These are phyloP conservation scores for Entelexis paramagnoliae DNA, from an alignment of 1,139 yeast species.

Conservation along the genomic window DNA sequence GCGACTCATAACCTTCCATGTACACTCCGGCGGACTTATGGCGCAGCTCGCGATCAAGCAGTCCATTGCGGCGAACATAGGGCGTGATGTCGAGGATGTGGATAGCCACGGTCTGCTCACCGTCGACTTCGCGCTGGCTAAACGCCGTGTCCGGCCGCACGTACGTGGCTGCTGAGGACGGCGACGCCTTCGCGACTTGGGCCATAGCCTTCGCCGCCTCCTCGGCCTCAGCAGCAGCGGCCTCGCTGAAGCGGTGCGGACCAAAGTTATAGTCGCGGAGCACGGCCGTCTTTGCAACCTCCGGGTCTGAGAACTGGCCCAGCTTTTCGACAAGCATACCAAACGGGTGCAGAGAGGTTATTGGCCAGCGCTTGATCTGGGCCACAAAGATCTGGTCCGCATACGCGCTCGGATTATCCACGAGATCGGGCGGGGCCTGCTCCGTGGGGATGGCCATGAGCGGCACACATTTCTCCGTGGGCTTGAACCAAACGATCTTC, in stretches of 20 bases:
- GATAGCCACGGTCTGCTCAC: slow-evolving; percentile 60
- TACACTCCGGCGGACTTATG: slow-evolving; percentile 85
- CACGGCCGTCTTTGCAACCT: slow-evolving; percentile 79
- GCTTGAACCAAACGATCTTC: slow-evolving; percentile 97
- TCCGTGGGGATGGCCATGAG: slow-evolving; percentile 96
- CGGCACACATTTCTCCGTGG: slow-evolving; percentile 95
- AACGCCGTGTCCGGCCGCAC: slow-evolving; percentile 58
- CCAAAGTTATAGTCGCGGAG: slow-evolving; percentile 86
- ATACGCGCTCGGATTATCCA: slow-evolving; percentile 79
- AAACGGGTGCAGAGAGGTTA: slow-evolving; percentile 93
- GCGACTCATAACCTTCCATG: slow-evolving; percentile 54
- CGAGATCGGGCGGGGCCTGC: slow-evolving; percentile 92
- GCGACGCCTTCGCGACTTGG: slow-evolving; percentile 22
- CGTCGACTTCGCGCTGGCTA: slow-evolving; percentile 54
- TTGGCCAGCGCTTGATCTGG: slow-evolving; percentile 97
- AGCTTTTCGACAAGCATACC: slow-evolving; percentile 84
- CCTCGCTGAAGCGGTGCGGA: slow-evolving; percentile 63
- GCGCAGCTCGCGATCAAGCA: slow-evolving; percentile 79
- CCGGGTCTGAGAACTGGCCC: slow-evolving; percentile 68
- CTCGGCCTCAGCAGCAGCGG: slow-evolving; percentile 36
- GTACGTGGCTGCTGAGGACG: slow-evolving; percentile 21
- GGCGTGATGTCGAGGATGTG: slow-evolving; percentile 75
- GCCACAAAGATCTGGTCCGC: slow-evolving; percentile 81
- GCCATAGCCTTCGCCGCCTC: slow-evolving; percentile 26
- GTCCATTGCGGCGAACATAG: slow-evolving; percentile 49